A percentile compares a stretch with the other conserved stretches of the same genome.
phyloP scores from a whole-genome alignment of 2,329 filamentous ascomycete species.

The Thermothelomyces thermophilus region DNA sequence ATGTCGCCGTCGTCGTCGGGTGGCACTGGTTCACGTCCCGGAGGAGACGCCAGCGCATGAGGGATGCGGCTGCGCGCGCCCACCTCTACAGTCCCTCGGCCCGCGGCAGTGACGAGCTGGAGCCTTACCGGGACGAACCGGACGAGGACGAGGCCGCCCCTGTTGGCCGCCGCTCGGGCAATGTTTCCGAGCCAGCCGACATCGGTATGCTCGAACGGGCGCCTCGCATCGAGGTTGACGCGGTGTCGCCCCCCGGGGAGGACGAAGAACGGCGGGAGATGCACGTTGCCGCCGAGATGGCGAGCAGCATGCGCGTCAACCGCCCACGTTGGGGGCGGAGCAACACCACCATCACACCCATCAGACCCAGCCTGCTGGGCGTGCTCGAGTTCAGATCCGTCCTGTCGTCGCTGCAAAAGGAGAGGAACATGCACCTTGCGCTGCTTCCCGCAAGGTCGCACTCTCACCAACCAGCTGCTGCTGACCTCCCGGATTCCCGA shows the following conservation, averaged over 20 bases:
- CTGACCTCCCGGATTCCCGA: constrained; percentile 7
- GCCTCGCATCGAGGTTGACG: constrained; percentile 43
- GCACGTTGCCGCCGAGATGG: constrained; percentile 72
- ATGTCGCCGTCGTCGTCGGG: constrained; percentile 77
- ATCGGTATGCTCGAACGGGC: constrained; percentile 40
- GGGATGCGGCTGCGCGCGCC: constrained; percentile 65
- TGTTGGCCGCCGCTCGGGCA: constrained; percentile 27
- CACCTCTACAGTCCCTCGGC: constrained; percentile 60
- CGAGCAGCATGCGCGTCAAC: constrained; percentile 85
- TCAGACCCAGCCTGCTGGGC: constrained; percentile 86
- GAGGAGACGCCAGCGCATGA: constrained; percentile 51
- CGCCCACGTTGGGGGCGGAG: constrained; percentile 59
- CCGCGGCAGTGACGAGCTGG: constrained; percentile 47
- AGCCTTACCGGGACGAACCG: constrained; percentile 59
- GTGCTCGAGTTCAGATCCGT: constrained; percentile 91
- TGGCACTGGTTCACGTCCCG: constrained; percentile 85
- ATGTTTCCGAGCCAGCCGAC: constrained; percentile 29
- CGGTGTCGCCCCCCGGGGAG: constrained; percentile 21
- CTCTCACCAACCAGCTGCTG: constrained; percentile 17
- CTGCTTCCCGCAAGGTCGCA: constrained; percentile 24
- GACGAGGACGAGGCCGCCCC: constrained; percentile 45
- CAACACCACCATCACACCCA: constrained; percentile 72
- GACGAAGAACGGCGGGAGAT: constrained; percentile 49
- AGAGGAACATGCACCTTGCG: constrained; percentile 50
- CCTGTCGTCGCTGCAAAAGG: constrained; percentile 76